A percentile compares a stretch with the other conserved stretches of the same genome.
phyloP scores from a whole-genome alignment of 352 stramenopile genomes.

The Phytophthora capsici region DNA sequence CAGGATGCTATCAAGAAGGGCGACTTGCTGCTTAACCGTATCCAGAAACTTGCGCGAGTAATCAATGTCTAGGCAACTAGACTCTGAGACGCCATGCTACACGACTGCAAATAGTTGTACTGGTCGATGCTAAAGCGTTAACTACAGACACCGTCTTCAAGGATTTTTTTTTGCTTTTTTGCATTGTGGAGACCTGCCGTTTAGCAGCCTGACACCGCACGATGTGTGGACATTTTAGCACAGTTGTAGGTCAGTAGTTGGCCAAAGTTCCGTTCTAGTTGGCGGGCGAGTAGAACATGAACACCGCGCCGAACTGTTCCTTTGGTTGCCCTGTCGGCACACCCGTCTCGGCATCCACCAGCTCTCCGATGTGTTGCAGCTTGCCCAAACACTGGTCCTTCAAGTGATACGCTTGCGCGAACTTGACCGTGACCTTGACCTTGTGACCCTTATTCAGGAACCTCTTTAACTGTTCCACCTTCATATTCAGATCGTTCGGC shows the following conservation, averaged over 20 bases:
- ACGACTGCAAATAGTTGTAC: not conserved
- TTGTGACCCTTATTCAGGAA: constrained; percentile 83
- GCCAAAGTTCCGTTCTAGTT: constrained; percentile 13
- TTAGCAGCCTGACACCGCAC: too few species aligned
- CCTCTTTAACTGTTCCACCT: constrained; percentile 69
- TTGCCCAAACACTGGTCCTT: constrained; percentile 56
- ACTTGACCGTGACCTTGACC: constrained; percentile 81
- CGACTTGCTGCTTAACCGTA: constrained; percentile 98
- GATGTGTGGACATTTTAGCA: too few species aligned
- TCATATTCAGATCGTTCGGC: constrained; percentile 74
- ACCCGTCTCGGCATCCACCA: constrained; percentile 50
- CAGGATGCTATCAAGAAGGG: constrained; percentile 99
- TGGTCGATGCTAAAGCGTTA: constrained; percentile 21
- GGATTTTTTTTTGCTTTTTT: too few species aligned
- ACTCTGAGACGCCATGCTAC: constrained; percentile 4
- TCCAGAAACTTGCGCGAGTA: constrained; percentile 98
- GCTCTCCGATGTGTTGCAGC: constrained; percentile 50
- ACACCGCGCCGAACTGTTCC: constrained; percentile 67
- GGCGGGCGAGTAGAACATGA: constrained; percentile 56
- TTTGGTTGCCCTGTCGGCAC: constrained; percentile 35
- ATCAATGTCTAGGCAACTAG: constrained; percentile 90
- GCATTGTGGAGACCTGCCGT: too few species aligned
- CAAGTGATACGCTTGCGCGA: constrained; percentile 63
- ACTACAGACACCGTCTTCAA: constrained; percentile 1
- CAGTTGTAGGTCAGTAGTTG: too few species aligned